Conservation (phyloP, 2,329 filamentous ascomycete species). For the Cladophialophora bantiana region DNA sequence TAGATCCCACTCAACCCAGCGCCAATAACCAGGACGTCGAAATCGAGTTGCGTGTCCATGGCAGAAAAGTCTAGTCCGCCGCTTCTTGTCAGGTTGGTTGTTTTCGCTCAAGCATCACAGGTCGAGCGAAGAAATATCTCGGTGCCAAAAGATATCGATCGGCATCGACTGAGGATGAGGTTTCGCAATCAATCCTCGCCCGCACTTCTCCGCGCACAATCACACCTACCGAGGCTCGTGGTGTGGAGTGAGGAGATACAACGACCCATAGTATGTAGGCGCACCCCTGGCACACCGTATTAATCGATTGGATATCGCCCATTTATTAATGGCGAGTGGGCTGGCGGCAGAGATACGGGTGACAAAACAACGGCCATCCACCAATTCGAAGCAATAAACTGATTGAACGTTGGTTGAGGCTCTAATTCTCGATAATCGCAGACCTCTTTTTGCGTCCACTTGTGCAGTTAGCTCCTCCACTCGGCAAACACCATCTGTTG, state of each 20-base stretch:
- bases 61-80: not conserved
- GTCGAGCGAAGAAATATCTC: not conserved
- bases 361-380: too few relatives aligned
- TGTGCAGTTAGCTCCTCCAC: too few relatives aligned
- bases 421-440: too few relatives aligned
- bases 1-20: constrained; percentile 55
- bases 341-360: too few relatives aligned
- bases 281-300: too few relatives aligned
- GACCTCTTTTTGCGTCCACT: too few relatives aligned
- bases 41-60: constrained; percentile 41
- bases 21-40: constrained; percentile 51
- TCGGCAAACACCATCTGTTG: too few relatives aligned
- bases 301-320: too few relatives aligned
- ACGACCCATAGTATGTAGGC: not conserved
- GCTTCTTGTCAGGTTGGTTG: not conserved
- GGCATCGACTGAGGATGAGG: not conserved
- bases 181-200: not conserved
- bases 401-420: too few relatives aligned
- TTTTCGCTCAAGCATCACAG: not conserved
- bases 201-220: constrained; percentile 5
- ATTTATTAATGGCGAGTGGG: too few relatives aligned
- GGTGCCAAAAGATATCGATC: not conserved
- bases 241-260: constrained; percentile 6
- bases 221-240: constrained; percentile 1
- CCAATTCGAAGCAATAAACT: too few relatives aligned